Conservation (phyloP, 2,329 filamentous ascomycete genomes). For the Paraphoma sp. region DNA sequence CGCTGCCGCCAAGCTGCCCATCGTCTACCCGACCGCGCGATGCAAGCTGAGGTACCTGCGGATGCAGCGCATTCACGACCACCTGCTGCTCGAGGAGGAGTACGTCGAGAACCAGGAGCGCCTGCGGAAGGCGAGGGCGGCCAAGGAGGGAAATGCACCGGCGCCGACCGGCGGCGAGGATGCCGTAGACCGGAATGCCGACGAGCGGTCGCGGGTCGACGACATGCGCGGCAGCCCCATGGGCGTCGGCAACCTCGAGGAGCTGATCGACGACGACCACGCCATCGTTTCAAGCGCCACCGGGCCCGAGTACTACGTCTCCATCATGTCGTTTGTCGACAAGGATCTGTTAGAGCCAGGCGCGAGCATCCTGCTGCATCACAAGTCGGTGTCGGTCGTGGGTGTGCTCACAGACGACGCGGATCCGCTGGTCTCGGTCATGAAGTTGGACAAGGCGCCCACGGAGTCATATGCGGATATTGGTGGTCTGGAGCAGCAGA, state of each 20-base stretch:
- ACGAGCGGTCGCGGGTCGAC: slow-evolving; percentile 92
- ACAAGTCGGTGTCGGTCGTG: slow-evolving; percentile 97
- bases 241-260: slow-evolving; percentile 96
- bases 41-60: slow-evolving; percentile 97
- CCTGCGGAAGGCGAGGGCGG: slow-evolving; percentile 85
- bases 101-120: slow-evolving; percentile 99
- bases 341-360: slow-evolving; percentile 97
- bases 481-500: slow-evolving; percentile 91
- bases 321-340: slow-evolving; percentile 99
- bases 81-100: slow-evolving; percentile 94
- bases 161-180: slow-evolving; percentile 70
- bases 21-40: slow-evolving; percentile 92
- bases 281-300: slow-evolving; percentile 98
- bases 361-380: slow-evolving; percentile 91
- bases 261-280: slow-evolving; percentile 99
- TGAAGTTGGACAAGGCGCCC: slow-evolving; percentile 99
- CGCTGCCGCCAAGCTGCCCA: slow-evolving; percentile 91
- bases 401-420: slow-evolving; percentile 96
- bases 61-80: slow-evolving; percentile 99
- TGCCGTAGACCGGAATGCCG: slow-evolving; percentile 84
- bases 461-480: slow-evolving; percentile 99
- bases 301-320: slow-evolving; percentile 98
- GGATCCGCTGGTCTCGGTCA: slow-evolving; percentile 93
- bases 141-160: slow-evolving; percentile 61
- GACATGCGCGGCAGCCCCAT: slow-evolving; percentile 99